phyloP scores from a whole-genome alignment of 2,329 filamentous ascomycete species.

The Fusarium abutilonis region DNA sequence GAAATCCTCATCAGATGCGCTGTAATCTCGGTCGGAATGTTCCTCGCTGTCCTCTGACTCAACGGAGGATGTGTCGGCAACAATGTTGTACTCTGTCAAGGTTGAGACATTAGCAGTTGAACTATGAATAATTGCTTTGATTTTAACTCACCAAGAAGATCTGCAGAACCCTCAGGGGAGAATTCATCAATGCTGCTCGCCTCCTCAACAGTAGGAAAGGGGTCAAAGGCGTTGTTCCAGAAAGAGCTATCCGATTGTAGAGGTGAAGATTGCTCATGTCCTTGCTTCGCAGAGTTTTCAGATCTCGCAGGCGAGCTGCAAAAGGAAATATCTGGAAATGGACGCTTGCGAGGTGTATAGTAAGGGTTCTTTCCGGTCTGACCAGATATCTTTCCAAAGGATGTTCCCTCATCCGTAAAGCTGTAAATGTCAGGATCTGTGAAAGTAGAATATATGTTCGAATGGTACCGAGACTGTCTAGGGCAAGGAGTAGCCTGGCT shows the following conservation, averaged over 20 bases:
- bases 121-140: not conserved
- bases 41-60: constrained; percentile 6
- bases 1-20: constrained; percentile 23
- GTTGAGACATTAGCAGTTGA: constrained; percentile 11
- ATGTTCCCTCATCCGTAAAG: constrained; percentile 19
- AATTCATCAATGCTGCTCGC: constrained; percentile 40
- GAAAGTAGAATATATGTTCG: constrained; percentile 21
- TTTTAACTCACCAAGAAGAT: constrained; percentile 47
- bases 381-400: constrained; percentile 8
- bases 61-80: constrained; percentile 29
- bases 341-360: constrained; percentile 45
- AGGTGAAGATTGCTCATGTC: constrained; percentile 5
- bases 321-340: constrained; percentile 21
- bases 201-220: constrained; percentile 51
- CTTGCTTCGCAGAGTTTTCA: constrained; percentile 15
- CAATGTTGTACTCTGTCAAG: constrained; percentile 36
- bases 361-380: constrained; percentile 48
- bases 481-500: constrained; percentile 28
- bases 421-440: constrained; percentile 23
- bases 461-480: constrained; percentile 11
- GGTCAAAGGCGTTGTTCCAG: constrained; percentile 39
- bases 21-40: constrained; percentile 15
- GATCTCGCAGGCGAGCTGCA: constrained; percentile 18
- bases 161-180: constrained; percentile 39
- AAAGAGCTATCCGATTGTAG: constrained; percentile 13